Conservation (phyloP, 2,329 filamentous ascomycete species). For the Knufia petricola region DNA sequence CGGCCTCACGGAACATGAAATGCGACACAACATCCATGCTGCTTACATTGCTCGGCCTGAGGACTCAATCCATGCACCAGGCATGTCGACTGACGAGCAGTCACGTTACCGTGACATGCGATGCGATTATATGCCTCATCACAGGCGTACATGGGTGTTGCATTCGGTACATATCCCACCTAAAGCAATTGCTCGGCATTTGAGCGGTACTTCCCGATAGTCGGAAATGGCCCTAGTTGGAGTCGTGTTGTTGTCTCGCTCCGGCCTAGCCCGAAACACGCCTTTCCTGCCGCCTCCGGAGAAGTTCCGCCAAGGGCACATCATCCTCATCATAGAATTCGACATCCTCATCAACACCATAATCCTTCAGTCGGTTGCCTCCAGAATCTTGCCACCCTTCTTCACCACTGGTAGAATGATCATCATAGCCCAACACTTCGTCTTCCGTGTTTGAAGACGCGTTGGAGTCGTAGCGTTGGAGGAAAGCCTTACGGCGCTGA, state of each 20-base stretch:
- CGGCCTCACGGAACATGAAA: too few relatives aligned
- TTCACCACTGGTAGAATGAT: slow-evolving; percentile 39
- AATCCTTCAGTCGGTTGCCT: slow-evolving; percentile 53
- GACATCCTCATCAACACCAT: slow-evolving; percentile 55
- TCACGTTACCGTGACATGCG: too few relatives aligned
- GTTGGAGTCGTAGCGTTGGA: slow-evolving; percentile 28
- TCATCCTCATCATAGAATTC: slow-evolving; percentile 57
- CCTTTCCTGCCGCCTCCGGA: slow-evolving; percentile 31
- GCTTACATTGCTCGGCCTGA: too few relatives aligned
- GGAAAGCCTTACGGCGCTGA: slow-evolving; percentile 33
- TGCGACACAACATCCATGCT: too few relatives aligned
- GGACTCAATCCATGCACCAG: too few relatives aligned
- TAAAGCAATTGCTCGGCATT: not conserved
- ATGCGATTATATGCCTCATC: too few relatives aligned
- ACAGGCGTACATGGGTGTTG: not conserved
- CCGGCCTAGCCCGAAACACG: not conserved
- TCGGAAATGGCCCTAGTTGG: not conserved
- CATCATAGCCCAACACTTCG: slow-evolving; percentile 18
- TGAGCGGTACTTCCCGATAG: not conserved
- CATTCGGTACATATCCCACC: not conserved
- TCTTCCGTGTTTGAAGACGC: slow-evolving; percentile 15
- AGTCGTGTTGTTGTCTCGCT: not conserved
- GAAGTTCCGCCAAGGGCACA: slow-evolving; percentile 47
- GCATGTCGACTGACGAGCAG: too few relatives aligned
- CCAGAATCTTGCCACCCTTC: slow-evolving; percentile 55